Conservation (phyloP, 2,329 filamentous ascomycete genomes). For the Neofusicoccum sp. region DNA sequence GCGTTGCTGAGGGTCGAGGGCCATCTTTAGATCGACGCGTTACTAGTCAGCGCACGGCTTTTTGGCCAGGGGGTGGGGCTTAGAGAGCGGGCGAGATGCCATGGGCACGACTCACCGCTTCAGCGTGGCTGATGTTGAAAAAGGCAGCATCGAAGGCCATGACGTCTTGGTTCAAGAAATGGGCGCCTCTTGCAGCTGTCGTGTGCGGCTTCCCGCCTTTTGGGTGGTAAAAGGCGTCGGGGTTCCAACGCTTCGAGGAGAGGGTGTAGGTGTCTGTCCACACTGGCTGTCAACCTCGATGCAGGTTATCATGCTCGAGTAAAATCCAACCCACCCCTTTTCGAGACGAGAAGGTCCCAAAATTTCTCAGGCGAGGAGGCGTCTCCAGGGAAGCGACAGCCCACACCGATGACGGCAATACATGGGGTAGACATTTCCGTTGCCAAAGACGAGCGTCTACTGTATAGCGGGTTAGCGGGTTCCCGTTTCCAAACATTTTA, state of each 20-base stretch:
- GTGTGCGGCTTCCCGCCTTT: slow-evolving; percentile 10
- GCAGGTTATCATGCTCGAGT: slow-evolving; percentile 30
- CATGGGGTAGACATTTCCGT: too few species aligned
- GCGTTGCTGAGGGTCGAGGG: slow-evolving; percentile 26
- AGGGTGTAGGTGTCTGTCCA: too few species aligned
- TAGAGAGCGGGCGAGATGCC: too few species aligned
- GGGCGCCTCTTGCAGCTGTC: neutral
- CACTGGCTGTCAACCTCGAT: too few species aligned
- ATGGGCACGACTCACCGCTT: slow-evolving; percentile 20
- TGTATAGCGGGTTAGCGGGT: too few species aligned
- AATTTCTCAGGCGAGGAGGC: slow-evolving; percentile 31
- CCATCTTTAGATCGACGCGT: too few species aligned
- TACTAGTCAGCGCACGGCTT: too few species aligned
- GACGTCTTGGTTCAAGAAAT: slow-evolving; percentile 22
- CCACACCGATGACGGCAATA: slow-evolving; percentile 38
- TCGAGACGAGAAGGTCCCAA: slow-evolving; percentile 34
- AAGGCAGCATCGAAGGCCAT: slow-evolving; percentile 23
- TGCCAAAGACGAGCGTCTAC: too few species aligned
- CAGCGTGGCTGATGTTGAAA: slow-evolving; percentile 22
- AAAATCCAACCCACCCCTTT: slow-evolving; percentile 29
- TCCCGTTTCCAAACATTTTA: too few species aligned
- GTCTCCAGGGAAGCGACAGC: slow-evolving; percentile 35
- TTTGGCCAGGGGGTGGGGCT: too few species aligned
- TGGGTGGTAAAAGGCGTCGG: slow-evolving; percentile 23
- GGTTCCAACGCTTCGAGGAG: slow-evolving; percentile 32